Percentiles rank a stretch among this genome's conserved stretches.
Conservation (phyloP, 345 rosid genomes). For the Corchorus olitorius region DNA sequence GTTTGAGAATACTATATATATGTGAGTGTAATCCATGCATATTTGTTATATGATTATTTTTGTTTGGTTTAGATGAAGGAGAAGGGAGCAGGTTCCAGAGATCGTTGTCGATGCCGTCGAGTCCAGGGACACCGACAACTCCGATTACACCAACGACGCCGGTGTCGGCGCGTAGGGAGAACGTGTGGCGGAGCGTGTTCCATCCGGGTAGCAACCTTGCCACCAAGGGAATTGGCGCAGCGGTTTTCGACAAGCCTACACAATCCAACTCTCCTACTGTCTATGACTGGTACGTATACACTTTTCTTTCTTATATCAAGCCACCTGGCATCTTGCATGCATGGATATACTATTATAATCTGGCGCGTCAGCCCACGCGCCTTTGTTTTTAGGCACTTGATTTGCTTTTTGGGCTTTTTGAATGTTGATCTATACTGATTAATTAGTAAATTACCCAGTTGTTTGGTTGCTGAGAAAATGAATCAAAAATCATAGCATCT, state of each 20-base stretch:
- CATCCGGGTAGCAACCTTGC: constrained; percentile 93
- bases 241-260: constrained; percentile 68
- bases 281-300: constrained; percentile 74
- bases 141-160: constrained; percentile 76
- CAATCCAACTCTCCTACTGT: constrained; percentile 90
- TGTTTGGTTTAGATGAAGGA: constrained; percentile 26
- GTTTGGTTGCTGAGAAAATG: constrained; percentile 12
- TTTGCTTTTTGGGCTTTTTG: background rate
- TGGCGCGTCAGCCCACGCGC: background rate
- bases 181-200: constrained; percentile 99
- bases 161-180: constrained; percentile 57
- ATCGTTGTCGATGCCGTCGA: constrained; percentile 64
- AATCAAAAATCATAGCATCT: background rate
- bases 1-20: background rate
- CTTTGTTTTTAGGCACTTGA: background rate
- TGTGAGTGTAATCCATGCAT: background rate
- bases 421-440: background rate
- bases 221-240: constrained; percentile 63
- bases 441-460: background rate
- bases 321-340: background rate
- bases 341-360: background rate
- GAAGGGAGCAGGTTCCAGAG: constrained; percentile 52
- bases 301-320: background rate
- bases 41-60: background rate
- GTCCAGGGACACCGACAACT: constrained; percentile 62